Conservation (phyloP, 1,284 basidiomycete species). For the Cutaneotrichosporon cutaneum region DNA sequence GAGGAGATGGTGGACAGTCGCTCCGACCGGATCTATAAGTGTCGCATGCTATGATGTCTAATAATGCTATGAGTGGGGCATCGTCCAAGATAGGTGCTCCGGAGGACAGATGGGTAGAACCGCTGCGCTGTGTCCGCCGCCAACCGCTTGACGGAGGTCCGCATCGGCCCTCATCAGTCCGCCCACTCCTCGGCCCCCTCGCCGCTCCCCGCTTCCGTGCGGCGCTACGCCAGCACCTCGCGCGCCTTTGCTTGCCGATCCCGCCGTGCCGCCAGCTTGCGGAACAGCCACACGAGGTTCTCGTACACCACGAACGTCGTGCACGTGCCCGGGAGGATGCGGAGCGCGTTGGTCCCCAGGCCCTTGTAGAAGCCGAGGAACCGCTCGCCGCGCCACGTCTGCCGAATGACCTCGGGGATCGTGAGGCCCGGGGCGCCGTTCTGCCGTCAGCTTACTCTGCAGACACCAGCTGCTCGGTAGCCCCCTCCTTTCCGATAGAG, state of each 20-base stretch:
- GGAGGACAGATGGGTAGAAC: no score
- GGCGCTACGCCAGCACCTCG: conserved; percentile 14
- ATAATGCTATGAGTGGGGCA: conserved; percentile 1
- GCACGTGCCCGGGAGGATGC: conserved; percentile 94
- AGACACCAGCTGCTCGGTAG: no score
- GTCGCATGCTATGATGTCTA: conserved; percentile 7
- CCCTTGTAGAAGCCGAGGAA: conserved; percentile 89
- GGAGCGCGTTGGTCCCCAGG: conserved; percentile 90
- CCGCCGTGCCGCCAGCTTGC: conserved; percentile 51
- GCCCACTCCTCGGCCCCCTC: neutral
- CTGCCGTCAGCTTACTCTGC: conserved; percentile 13
- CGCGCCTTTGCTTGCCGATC: conserved; percentile 17
- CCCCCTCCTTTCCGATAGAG: no score
- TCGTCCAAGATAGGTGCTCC: no score
- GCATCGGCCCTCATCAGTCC: neutral
- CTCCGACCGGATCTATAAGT: no score
- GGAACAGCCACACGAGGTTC: conserved; percentile 81
- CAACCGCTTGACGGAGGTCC: no score
- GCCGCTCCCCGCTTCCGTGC: no score
- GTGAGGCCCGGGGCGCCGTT: conserved; percentile 59
- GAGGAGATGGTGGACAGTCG: no score
- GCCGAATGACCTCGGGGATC: conserved; percentile 73
- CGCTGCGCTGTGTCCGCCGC: no score
- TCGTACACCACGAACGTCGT: conserved; percentile 99
- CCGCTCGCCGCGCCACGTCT: conserved; percentile 80